phyloP scores from a whole-genome alignment of 2,329 filamentous ascomycete genomes.

The Pseudogymnoascus sp. region DNA sequence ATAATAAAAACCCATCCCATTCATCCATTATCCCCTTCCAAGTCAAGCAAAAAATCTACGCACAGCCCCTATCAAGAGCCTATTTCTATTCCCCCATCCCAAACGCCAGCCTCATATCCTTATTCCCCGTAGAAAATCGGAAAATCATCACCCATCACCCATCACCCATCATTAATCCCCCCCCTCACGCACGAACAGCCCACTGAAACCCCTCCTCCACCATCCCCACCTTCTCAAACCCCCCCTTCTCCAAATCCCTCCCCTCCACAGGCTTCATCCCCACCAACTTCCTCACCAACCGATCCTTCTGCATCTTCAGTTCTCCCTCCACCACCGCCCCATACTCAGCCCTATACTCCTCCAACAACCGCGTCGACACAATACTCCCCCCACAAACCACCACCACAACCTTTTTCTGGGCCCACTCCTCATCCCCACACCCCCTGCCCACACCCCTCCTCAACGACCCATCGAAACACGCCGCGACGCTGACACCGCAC shows the following conservation, averaged over 20 bases:
- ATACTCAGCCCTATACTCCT: constrained; percentile 43
- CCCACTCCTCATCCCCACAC: constrained; percentile 47
- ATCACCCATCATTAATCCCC: neutral
- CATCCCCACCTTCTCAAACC: neutral
- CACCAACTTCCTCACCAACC: neutral
- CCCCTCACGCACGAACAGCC: neutral
- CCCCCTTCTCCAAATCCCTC: neutral
- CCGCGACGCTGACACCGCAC: constrained; percentile 72
- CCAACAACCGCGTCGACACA: constrained; percentile 53
- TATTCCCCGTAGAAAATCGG: too few species aligned
- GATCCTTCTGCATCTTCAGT: neutral
- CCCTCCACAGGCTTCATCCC: neutral
- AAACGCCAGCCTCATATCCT: neutral
- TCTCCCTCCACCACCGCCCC: constrained; percentile 21
- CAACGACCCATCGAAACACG: constrained; percentile 55
- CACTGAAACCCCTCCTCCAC: neutral
- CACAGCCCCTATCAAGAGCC: neutral
- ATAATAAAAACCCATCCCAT: too few species aligned
- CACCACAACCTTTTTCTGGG: constrained; percentile 65
- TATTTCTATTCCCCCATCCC: neutral
- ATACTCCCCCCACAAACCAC: constrained; percentile 75
- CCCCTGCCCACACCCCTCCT: constrained; percentile 48
- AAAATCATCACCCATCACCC: too few species aligned
- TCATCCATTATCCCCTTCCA: neutral
- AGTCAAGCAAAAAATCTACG: neutral